Evolutionary conservation across 202 grass and related monocot genomes (phyloP).

Genomic region (Panicum hallii): DNA sequence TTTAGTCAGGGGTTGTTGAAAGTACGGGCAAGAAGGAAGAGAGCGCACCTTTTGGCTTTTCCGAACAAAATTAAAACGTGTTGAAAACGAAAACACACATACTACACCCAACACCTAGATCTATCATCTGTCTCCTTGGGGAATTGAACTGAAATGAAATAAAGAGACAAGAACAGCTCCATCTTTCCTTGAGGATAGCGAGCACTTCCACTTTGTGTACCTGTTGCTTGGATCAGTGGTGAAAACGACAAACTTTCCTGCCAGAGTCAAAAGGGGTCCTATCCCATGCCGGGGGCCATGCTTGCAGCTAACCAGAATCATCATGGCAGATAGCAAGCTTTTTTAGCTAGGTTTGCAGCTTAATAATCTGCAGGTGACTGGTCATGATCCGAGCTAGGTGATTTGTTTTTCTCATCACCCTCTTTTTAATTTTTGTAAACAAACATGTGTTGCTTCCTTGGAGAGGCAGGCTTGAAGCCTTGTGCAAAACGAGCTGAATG

Average conservation of each 20-base stretch:
- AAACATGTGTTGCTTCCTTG: constrained; percentile 14
- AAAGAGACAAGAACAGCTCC: constrained; percentile 13
- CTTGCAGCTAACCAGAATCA: constrained; percentile 26
- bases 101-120: background rate
- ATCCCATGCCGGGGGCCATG: constrained; percentile 1
- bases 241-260: constrained; percentile 53
- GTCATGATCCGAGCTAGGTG: constrained; percentile 17
- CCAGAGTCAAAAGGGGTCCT: constrained; percentile 29
- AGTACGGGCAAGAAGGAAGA: background rate
- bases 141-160: background rate
- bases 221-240: constrained; percentile 51
- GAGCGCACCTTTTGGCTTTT: background rate
- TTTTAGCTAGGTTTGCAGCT: constrained; percentile 17
- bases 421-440: background rate
- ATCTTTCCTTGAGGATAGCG: constrained; percentile 22
- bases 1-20: background rate
- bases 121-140: background rate
- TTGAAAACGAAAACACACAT: background rate
- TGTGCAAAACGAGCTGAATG: constrained; percentile 44
- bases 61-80: background rate
- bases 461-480: constrained; percentile 7
- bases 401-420: background rate
- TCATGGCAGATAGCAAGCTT: constrained; percentile 4
- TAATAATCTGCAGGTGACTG: constrained; percentile 21
- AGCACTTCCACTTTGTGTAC: constrained; percentile 6